Conservation (phyloP, 1,139 yeast species). For the Protomyces arabidopsidicola region DNA sequence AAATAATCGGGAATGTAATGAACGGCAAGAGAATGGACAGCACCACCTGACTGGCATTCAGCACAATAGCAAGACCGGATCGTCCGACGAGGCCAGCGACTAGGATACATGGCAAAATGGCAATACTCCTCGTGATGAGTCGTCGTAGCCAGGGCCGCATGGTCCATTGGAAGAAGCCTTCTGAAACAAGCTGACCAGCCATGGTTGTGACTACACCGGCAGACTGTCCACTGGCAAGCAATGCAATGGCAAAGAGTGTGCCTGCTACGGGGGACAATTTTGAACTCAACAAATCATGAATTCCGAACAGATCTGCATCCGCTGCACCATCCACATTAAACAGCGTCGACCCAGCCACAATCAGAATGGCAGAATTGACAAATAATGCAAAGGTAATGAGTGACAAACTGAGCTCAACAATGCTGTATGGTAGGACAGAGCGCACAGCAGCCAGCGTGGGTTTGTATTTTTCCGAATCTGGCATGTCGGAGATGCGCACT, state of each 20-base stretch:
- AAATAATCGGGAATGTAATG: constrained; percentile 82
- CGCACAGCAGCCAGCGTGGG: constrained; percentile 71
- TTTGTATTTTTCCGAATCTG: constrained; percentile 44
- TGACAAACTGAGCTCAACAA: constrained; percentile 70
- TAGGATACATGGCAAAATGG: constrained; percentile 80
- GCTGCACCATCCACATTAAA: constrained; percentile 66
- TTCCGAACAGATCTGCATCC: constrained; percentile 81
- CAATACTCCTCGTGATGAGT: constrained; percentile 73
- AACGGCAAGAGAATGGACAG: constrained; percentile 78
- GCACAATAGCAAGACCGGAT: constrained; percentile 72
- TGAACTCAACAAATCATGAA: constrained; percentile 65
- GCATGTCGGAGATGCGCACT: constrained; percentile 29
- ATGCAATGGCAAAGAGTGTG: constrained; percentile 81
- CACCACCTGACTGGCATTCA: constrained; percentile 85
- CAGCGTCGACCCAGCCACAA: constrained; percentile 79
- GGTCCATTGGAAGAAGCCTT: constrained; percentile 83
- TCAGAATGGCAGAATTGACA: constrained; percentile 77
- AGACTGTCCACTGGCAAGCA: constrained; percentile 91
- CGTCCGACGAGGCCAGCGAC: constrained; percentile 78
- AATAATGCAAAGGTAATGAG: constrained; percentile 75
- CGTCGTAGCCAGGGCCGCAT: constrained; percentile 83
- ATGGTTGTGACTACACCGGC: constrained; percentile 98
- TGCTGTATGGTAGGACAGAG: constrained; percentile 65
- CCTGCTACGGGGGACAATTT: constrained; percentile 91
- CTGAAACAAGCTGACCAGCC: constrained; percentile 95